These are phyloP conservation scores for Tolypocladium tropicale DNA, from an alignment of 2,329 filamentous ascomycete species.

Conservation along the genomic window DNA sequence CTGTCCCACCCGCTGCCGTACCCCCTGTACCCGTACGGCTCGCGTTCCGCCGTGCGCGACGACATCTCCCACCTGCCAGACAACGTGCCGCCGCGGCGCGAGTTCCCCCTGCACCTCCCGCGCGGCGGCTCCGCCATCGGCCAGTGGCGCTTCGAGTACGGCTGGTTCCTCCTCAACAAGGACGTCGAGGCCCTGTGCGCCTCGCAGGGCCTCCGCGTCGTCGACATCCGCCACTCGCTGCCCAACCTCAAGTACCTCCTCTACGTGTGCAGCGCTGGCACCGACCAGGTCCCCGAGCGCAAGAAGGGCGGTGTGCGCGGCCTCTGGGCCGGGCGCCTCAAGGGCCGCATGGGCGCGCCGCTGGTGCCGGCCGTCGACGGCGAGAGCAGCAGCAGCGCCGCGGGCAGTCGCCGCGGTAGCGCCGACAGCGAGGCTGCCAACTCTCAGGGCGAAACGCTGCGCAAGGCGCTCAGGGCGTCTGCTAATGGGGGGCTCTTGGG, in stretches of 20 bases:
- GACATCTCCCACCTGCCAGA: constrained; percentile 51
- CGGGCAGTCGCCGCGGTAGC: constrained; percentile 31
- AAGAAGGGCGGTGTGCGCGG: constrained; percentile 52
- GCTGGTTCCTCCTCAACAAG: constrained; percentile 93
- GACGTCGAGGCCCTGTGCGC: constrained; percentile 65
- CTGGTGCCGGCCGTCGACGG: constrained; percentile 18
- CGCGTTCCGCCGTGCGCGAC: constrained; percentile 66
- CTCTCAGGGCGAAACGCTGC: not conserved
- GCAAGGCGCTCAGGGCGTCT: not conserved
- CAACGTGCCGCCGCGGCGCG: constrained; percentile 42
- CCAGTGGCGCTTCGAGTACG: constrained; percentile 91
- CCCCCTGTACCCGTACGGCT: constrained; percentile 61
- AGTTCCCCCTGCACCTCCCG: constrained; percentile 69
- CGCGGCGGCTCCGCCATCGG: constrained; percentile 53
- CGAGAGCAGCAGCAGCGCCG: constrained; percentile 26
- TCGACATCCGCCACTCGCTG: constrained; percentile 85
- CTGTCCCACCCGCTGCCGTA: constrained; percentile 73
- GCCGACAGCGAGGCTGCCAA: constrained; percentile 23
- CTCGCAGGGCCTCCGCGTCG: constrained; percentile 61
- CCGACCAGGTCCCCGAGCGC: constrained; percentile 48
- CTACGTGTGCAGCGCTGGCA: constrained; percentile 79
- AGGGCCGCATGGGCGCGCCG: constrained; percentile 18
- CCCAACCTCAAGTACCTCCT: constrained; percentile 90
- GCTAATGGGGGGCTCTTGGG: constrained; percentile 1
- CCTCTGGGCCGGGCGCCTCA: constrained; percentile 40